Evolutionary conservation across 257 asterid species (phyloP).

Genomic region (Forsythia viridissima): DNA sequence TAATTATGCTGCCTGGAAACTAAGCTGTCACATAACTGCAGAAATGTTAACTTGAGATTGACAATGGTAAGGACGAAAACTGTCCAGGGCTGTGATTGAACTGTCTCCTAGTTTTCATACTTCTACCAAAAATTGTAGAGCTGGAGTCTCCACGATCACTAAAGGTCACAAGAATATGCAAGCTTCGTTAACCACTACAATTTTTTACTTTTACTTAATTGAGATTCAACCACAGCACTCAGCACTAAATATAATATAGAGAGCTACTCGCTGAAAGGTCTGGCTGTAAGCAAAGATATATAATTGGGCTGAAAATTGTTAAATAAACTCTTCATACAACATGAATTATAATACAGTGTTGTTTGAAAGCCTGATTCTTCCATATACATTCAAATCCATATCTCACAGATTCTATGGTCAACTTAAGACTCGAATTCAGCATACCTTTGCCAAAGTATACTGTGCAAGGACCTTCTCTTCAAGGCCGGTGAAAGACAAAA

Average conservation of each 20-base stretch:
- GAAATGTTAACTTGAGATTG: background rate
- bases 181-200: background rate
- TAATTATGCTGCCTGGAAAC: background rate
- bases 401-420: constrained; percentile 17
- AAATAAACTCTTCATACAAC: background rate
- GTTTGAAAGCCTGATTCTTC: background rate
- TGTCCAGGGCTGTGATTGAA: background rate
- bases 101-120: background rate
- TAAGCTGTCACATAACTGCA: background rate
- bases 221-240: constrained; percentile 5
- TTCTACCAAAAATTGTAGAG: background rate
- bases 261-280: constrained; percentile 9
- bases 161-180: background rate
- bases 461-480: constrained; percentile 92
- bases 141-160: background rate
- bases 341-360: background rate
- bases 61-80: background rate
- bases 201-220: background rate
- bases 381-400: background rate
- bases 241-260: background rate
- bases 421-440: constrained; percentile 22
- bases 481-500: constrained; percentile 69
- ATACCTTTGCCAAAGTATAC: constrained; percentile 93
- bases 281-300: constrained; percentile 7
- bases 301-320: background rate